Evolutionary conservation across 768 basidiomycete species (phyloP), one percentile per base, ranked within the genome.

Genomic region (Suillus spraguei): DNA sequence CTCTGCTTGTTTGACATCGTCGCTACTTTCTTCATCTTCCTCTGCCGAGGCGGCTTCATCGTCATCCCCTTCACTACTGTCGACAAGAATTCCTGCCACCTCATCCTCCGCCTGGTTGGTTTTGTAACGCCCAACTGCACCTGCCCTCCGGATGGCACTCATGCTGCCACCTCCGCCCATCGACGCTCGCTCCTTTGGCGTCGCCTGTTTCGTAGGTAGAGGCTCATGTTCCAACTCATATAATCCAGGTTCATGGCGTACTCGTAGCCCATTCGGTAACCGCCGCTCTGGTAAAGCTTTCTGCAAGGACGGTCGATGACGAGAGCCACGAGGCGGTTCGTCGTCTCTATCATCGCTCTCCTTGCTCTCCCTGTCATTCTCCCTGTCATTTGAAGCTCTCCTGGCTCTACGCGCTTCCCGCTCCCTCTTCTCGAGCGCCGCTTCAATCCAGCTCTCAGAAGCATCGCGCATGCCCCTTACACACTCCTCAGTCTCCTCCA

Each of bases 401-500:
- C 44, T 24, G 10, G 35, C 33, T 22, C 24, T 36, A 22, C 38
- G 44, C 6, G 55, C 55, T n/a, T 44, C 44, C 56, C 36, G 20
- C 32, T 47, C 42, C 20, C 33, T 64, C 60, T n/a, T 33, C 33
- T 60, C n/a, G 47, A 65, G n/a, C 9, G 10, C 33, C 0, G n/a
- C 32, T 47, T 66, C 67, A 8, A 69, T 72, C 60, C 64, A 71
- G 2, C 50, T 68, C 62, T 79, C 78, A 2, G 79, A 79, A 32
- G 69, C 75, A 61, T 78, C 68, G 24, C 74, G 75, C 80, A 80
- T 82, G 62, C 67, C 68, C 55, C 65, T 67, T 65, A 82, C 68
- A 47, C 79, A 71, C 52, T 72, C 69, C 59, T 83, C 82, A 32
- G 81, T 74, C 60, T 73, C 70, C 16, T 70, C 63, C 20, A 87